phyloP scores from a whole-genome alignment of 1,284 basidiomycete species.

The Sporisorium graminicola region DNA sequence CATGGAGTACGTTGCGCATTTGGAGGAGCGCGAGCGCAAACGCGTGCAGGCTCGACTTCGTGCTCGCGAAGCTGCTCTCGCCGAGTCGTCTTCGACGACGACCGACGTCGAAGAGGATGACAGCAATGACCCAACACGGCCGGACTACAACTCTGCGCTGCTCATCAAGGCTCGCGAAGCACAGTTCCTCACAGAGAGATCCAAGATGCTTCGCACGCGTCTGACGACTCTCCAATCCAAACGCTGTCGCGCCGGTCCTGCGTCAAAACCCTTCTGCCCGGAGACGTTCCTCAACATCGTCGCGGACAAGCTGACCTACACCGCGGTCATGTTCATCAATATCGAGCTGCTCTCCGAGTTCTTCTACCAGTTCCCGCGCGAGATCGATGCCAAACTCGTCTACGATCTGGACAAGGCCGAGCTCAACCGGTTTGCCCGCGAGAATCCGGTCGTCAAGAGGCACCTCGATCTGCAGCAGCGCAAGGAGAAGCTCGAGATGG shows the following conservation, averaged over 20 bases:
- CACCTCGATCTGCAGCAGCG: constrained; percentile 97
- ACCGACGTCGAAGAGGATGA: constrained; percentile 56
- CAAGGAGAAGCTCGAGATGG: constrained; percentile 85
- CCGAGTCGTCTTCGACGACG: constrained; percentile 3
- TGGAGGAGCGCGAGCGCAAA: constrained; percentile 86
- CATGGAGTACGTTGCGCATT: constrained; percentile 82
- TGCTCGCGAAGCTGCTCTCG: constrained; percentile 27
- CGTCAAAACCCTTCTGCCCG: constrained; percentile 89
- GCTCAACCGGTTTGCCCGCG: constrained; percentile 88
- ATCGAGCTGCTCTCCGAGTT: constrained; percentile 93
- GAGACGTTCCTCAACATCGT: constrained; percentile 97
- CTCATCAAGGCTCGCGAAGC: constrained; percentile 83
- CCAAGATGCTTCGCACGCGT: constrained; percentile 85
- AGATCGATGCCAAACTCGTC: constrained; percentile 93
- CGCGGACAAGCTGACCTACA: constrained; percentile 95
- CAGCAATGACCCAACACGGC: constrained; percentile 71
- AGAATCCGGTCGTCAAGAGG: constrained; percentile 86
- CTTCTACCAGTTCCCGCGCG: constrained; percentile 98
- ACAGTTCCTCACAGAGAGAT: constrained; percentile 83
- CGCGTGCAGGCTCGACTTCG: constrained; percentile 71
- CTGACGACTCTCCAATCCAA: constrained; percentile 85
- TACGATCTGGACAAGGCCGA: constrained; percentile 90
- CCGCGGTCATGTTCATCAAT: constrained; percentile 96
- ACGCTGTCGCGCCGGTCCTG: constrained; percentile 86
- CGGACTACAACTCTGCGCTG: constrained; percentile 81